phyloP scores from a whole-genome alignment of 129 eudicot genomes.

The Centaurea solstitialis region DNA sequence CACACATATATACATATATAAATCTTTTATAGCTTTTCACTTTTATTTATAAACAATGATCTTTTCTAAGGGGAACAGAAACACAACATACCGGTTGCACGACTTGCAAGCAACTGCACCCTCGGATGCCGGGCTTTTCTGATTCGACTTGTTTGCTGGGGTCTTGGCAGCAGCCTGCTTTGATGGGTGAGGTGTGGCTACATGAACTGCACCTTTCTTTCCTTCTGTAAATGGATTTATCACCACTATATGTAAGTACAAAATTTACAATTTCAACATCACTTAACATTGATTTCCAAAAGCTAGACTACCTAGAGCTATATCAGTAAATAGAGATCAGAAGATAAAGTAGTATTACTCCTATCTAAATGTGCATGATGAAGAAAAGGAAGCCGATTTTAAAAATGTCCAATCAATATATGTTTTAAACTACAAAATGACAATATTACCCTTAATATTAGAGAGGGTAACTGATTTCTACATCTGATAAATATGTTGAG shows the following conservation, averaged over 20 bases:
- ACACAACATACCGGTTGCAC: constrained; percentile 49
- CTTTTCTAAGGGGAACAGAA: background rate
- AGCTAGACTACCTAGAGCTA: background rate
- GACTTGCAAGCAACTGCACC: constrained; percentile 58
- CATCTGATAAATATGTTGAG: background rate
- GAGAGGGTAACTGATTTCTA: background rate
- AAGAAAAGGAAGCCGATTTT: too few species aligned
- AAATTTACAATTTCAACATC: background rate
- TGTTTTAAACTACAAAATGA: too few species aligned
- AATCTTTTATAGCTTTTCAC: background rate
- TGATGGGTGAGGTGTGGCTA: constrained; percentile 80
- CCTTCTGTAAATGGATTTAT: constrained; percentile 37
- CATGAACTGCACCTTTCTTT: constrained; percentile 62
- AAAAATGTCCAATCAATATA: too few species aligned
- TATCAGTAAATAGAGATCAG: background rate
- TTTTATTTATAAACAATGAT: background rate
- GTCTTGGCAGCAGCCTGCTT: constrained; percentile 58
- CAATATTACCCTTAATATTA: background rate
- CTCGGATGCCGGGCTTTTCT: constrained; percentile 60
- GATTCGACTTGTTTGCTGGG: constrained; percentile 56
- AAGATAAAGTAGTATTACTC: background rate
- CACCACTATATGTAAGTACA: background rate
- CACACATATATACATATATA: background rate
- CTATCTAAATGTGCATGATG: too few species aligned
- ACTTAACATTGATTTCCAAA: background rate